A percentile compares a stretch with the other conserved stretches of the same genome.
phyloP scores from a whole-genome alignment of 2,329 filamentous ascomycete genomes.

The Bertia moriformis region DNA sequence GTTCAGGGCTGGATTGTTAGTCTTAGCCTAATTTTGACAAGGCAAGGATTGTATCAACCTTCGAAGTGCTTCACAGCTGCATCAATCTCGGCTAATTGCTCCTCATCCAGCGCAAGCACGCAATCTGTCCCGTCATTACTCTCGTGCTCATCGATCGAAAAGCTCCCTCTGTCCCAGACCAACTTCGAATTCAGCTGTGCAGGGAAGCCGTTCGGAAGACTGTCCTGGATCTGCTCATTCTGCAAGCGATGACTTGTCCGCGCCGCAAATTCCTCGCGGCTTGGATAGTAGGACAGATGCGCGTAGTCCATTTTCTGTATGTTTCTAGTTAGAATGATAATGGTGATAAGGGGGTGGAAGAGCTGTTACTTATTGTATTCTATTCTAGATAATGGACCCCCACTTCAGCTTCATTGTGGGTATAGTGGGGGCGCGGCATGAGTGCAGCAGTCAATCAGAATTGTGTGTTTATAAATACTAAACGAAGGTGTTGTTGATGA shows the following conservation, averaged over 20 bases:
- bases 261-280: background rate
- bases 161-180: constrained; percentile 33
- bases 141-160: constrained; percentile 12
- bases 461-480: too few relatives aligned
- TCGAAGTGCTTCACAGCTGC: constrained; percentile 24
- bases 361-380: too few relatives aligned
- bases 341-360: too few relatives aligned
- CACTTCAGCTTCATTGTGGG: too few relatives aligned
- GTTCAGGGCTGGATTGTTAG: constrained; percentile 13
- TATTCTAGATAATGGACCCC: too few relatives aligned
- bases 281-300: too few relatives aligned
- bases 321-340: too few relatives aligned
- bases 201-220: constrained; percentile 34
- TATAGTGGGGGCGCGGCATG: too few relatives aligned
- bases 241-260: background rate
- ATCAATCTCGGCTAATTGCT: constrained; percentile 32
- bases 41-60: constrained; percentile 11
- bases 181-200: constrained; percentile 28
- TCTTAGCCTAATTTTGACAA: background rate
- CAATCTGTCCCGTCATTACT: constrained; percentile 22
- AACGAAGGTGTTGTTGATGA: too few relatives aligned
- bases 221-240: constrained; percentile 6
- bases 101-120: constrained; percentile 24
- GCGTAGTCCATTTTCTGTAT: too few relatives aligned
- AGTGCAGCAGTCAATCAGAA: too few relatives aligned